These are phyloP conservation scores for Azolla pinnata DNA, from an alignment of 75 land plant genomes.

Conservation along the genomic window DNA sequence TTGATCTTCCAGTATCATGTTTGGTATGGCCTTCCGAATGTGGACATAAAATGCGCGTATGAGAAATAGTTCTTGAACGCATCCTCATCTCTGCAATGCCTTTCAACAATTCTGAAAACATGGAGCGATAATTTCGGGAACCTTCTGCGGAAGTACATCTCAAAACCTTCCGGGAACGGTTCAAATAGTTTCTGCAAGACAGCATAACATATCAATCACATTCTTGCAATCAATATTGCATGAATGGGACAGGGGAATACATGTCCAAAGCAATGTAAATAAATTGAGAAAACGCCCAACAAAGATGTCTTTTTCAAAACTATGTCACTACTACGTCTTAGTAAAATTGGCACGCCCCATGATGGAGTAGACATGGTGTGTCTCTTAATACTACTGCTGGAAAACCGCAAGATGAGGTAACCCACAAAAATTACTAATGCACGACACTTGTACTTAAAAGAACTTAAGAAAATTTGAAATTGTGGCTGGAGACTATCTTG, in stretches of 20 bases:
- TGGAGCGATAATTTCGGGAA: constrained; percentile 75
- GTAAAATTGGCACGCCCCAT: too few species aligned
- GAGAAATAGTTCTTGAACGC: constrained; percentile 48
- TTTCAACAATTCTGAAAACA: constrained; percentile 50
- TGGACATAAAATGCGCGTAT: constrained; percentile 4
- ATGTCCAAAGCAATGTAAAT: background rate
- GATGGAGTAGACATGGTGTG: too few species aligned
- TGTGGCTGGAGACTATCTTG: too few species aligned
- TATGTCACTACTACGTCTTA: too few species aligned
- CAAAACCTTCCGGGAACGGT: constrained; percentile 67
- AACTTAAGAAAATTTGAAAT: too few species aligned
- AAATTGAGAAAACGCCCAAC: too few species aligned
- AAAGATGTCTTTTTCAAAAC: background rate
- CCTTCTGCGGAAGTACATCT: constrained; percentile 57
- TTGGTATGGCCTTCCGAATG: too few species aligned
- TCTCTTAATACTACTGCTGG: too few species aligned
- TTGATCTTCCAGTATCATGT: too few species aligned
- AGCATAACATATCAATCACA: background rate
- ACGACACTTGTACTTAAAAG: too few species aligned
- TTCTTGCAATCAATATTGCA: background rate
- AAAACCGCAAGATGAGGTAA: too few species aligned
- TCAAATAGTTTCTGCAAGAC: constrained; percentile 53
- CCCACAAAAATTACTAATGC: too few species aligned
- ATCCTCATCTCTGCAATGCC: constrained; percentile 56
- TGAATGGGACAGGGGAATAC: background rate